Evolutionary conservation across 371 early-diverging fungal species (phyloP).

Genomic region (Saksenaea vasiformis): DNA sequence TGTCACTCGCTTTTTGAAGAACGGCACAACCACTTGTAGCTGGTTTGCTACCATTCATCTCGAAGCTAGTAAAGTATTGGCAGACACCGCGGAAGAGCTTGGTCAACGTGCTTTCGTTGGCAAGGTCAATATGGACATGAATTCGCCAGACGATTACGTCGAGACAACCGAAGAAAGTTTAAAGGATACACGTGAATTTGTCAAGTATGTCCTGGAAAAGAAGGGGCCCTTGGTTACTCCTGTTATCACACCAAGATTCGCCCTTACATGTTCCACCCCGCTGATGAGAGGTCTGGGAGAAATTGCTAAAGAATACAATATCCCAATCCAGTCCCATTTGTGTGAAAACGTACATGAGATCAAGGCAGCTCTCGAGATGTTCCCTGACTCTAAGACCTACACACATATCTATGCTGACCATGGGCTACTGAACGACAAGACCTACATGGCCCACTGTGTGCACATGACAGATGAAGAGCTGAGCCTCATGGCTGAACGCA

Average conservation of each 20-base stretch:
- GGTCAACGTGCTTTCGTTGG: constrained; percentile 94
- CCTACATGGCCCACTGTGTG: constrained; percentile 93
- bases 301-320: constrained; percentile 65
- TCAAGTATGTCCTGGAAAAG: constrained; percentile 54
- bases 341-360: constrained; percentile 84
- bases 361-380: constrained; percentile 65
- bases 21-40: constrained; percentile 86
- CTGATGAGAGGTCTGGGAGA: constrained; percentile 70
- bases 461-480: constrained; percentile 80
- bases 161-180: constrained; percentile 73
- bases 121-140: constrained; percentile 94
- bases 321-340: constrained; percentile 84
- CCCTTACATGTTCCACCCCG: constrained; percentile 72
- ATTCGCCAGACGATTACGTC: constrained; percentile 74
- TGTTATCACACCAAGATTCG: constrained; percentile 91
- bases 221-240: constrained; percentile 60
- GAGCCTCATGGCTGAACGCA: constrained; percentile 54
- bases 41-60: constrained; percentile 92
- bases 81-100: constrained; percentile 60
- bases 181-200: constrained; percentile 68
- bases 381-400: constrained; percentile 73
- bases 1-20: constrained; percentile 67
- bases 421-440: constrained; percentile 63
- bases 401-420: constrained; percentile 75
- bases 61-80: constrained; percentile 69